Evolutionary conservation across 2,329 filamentous ascomycete species (phyloP), one percentile per base, ranked within the genome.

Genomic region (Penicillium sp.): DNA sequence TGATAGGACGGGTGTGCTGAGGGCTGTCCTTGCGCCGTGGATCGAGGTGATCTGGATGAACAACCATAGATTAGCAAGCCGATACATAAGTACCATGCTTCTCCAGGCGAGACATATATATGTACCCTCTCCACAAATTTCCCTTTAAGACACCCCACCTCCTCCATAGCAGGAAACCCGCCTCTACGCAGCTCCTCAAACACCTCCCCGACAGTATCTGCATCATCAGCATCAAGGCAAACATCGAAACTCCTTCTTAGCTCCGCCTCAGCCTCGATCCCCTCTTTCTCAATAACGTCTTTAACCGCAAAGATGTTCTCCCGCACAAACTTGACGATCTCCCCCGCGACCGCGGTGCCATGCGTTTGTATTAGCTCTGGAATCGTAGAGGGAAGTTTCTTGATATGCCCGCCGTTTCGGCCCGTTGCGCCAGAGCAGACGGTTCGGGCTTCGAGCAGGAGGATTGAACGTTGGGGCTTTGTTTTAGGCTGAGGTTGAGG

Each of bases 371-470:
- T 21, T 1, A 48, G 8, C 4, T 51, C 15, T 3, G 17, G n/a
- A 11, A 49, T 47, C 38, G 6, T 52, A 17, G 5, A 41, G 4
- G 13, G 19, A 56, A 69, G 79, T 79, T 66, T 82, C 81, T 30
- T 79, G 73, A 15, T 76, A 78, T 29, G 78, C 81, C 3, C 35
- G 79, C 80, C 41, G 26, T 55, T 55, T 5, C 41, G 41, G 11
- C 53, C 53, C 5, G 53, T 55, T 9, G 41, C 53, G 3, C 80
- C 80, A 11, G 76, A 81, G 60, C 78, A 81, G 0, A 72, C 71
- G 21, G 73, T 69, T 21, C 79, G 69, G 7, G 79, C 78, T 63
- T 81, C 79, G 2, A 82, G 66, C 23, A 82, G 72, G 1, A 75
- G 69, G 15, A 80, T 74, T 0, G 73, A 75, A 0, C 69, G 70